phyloP scores from a whole-genome alignment of 2,329 filamentous ascomycete genomes.

The Cadophora luteo-olivacea region DNA sequence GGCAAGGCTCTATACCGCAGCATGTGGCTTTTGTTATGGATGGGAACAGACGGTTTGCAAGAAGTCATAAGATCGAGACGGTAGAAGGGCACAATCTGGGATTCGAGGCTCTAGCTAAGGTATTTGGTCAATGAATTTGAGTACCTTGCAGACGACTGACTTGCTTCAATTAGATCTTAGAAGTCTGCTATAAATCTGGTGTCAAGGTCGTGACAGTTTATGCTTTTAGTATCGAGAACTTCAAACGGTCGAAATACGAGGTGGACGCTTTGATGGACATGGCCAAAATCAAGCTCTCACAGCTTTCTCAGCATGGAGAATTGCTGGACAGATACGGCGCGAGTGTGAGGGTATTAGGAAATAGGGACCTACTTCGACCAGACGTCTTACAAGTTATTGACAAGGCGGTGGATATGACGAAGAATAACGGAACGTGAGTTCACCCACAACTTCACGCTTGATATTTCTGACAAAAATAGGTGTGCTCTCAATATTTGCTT shows the following conservation, averaged over 20 bases:
- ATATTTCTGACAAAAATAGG: conserved; percentile 44
- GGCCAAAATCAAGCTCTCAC: conserved; percentile 91
- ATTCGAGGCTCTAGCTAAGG: conserved; percentile 91
- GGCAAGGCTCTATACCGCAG: conserved; percentile 89
- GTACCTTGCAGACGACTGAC: conserved; percentile 29
- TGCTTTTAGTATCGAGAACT: conserved; percentile 99
- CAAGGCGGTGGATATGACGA: conserved; percentile 84
- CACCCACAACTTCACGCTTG: background rate
- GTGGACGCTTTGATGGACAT: conserved; percentile 98
- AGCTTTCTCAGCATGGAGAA: conserved; percentile 91
- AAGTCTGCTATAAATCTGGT: conserved; percentile 97
- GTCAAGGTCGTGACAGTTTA: conserved; percentile 98
- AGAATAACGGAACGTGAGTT: conserved; percentile 78
- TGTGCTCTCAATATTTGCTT: conserved; percentile 93
- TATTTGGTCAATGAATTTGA: conserved; percentile 49
- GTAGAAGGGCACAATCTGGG: conserved; percentile 95
- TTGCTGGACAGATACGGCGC: conserved; percentile 93
- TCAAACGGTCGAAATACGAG: conserved; percentile 95
- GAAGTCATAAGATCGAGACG: conserved; percentile 90
- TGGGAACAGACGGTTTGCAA: conserved; percentile 91
- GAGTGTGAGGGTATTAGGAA: conserved; percentile 82
- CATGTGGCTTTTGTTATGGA: conserved; percentile 99
- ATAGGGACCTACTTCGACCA: conserved; percentile 80
- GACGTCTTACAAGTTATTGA: conserved; percentile 92
- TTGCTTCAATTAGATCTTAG: conserved; percentile 70